Base-by-base conservation (phyloP, 164 flowering plant genomes). In the Aristolochia contorta region DNA sequence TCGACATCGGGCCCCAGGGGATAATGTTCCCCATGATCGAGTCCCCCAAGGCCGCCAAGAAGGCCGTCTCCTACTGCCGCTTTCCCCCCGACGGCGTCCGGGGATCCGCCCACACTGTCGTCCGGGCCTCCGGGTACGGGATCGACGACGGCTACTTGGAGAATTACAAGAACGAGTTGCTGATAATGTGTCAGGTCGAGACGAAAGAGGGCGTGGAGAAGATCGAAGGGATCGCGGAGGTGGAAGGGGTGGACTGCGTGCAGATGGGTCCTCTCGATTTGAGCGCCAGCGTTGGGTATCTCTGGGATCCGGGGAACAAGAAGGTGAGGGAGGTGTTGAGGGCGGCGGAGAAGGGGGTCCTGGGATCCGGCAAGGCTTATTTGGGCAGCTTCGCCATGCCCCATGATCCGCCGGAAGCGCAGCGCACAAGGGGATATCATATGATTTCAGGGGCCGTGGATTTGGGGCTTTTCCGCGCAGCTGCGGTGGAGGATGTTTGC, bases 1-100 rank as follows among this genome's bases (percentile, higher is more conserved):
- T 91, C 6, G 98, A 91, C 67, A 70, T 91, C 5, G 98, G 98
- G 27, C 98, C 98, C 6, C 83, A 82, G 33, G 98, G 98, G 19
- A 77, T 92, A 67, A 89, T 92, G 98, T 87, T 92, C 57, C 98
- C 98, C 16, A 89, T 86, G 94, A 79, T 91, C 65, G 91, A 91
- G 1, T 48, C 61, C 64, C 74, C 83, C 0, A 75, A 83, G 23
- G 63, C 50, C 46, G 96, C 96, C 4, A 64, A 56, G 46, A 78
- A 79, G 19, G 90, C 92, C 2, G 96, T 88, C 18, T 86, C 91
- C 12, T 89, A 80, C 60, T 85, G 96, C 74, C 71, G 82, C 1
- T 92, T 80, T 57, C 98, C 95, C 1, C 95, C 95, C 0, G 72
- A 59, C n/a, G 96, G 96, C 1, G 65, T 87, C 60, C 92, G 96